Evolutionary conservation across 1,139 yeast genomes (phyloP).

Genomic region (Lodderomyces pseudojiufengensis): DNA sequence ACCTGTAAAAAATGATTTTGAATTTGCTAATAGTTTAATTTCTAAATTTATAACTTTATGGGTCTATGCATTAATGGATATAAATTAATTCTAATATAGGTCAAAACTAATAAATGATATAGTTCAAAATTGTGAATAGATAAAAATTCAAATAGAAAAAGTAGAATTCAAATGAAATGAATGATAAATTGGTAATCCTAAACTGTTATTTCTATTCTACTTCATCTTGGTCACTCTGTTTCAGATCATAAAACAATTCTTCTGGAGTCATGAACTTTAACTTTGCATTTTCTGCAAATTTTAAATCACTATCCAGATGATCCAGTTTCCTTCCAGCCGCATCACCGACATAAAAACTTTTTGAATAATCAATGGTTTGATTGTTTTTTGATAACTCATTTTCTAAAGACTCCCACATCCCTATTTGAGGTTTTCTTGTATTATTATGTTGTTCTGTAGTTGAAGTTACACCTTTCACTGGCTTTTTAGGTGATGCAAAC

Average conservation of each 20-base stretch:
- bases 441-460: conserved; percentile 31
- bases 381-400: conserved; percentile 26
- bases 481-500: conserved; percentile 60
- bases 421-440: conserved; percentile 72
- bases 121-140: no score
- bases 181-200: no score
- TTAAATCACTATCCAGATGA: conserved; percentile 71
- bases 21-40: conserved; percentile 6
- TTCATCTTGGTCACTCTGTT: background rate
- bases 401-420: conserved; percentile 61
- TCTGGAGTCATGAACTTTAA: conserved; percentile 69
- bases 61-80: conserved; percentile 7
- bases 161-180: no score
- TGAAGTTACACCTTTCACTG: conserved; percentile 25
- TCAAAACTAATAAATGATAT: no score
- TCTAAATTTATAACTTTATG: conserved; percentile 6
- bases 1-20: conserved; percentile 1
- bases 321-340: conserved; percentile 85
- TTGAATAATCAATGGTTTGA: conserved; percentile 29
- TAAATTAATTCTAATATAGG: no score
- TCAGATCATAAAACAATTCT: conserved; percentile 30
- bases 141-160: no score
- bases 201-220: conserved; percentile 2
- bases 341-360: conserved; percentile 83
- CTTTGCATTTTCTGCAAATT: conserved; percentile 59